These are phyloP conservation scores for Marsdenia floribunda DNA, from an alignment of 257 asterid species.

Conservation along the genomic window DNA sequence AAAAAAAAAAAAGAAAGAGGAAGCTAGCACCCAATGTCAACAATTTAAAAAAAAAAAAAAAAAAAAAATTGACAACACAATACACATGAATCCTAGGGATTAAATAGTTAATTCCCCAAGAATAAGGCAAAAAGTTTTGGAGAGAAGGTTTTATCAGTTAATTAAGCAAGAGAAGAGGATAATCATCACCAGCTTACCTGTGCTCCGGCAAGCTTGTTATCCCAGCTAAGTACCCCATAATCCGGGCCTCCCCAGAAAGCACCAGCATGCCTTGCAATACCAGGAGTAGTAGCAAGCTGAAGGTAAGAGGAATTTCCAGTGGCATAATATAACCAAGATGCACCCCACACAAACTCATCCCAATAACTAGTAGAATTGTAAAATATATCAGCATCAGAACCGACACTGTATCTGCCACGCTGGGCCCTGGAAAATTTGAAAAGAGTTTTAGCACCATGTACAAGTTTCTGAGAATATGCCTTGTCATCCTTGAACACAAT, in stretches of 20 bases:
- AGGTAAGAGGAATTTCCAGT: conserved; percentile 85
- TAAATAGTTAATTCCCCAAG: neutral
- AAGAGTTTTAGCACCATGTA: conserved; percentile 88
- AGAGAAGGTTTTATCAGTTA: neutral
- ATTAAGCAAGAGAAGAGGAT: neutral
- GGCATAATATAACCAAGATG: conserved; percentile 91
- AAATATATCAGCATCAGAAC: conserved; percentile 57
- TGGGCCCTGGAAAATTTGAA: conserved; percentile 72
- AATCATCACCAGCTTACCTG: conserved; percentile 47
- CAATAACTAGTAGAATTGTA: conserved; percentile 78
- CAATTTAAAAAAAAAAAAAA: too few species aligned
- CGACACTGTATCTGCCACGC: conserved; percentile 81
- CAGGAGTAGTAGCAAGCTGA: conserved; percentile 77
- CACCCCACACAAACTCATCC: conserved; percentile 94
- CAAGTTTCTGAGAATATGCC: conserved; percentile 85
- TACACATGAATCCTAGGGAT: neutral
- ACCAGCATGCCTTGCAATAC: conserved; percentile 81
- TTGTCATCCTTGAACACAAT: conserved; percentile 91
- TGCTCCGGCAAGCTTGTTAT: conserved; percentile 87
- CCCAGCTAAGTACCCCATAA: conserved; percentile 96
- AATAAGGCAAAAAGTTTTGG: neutral
- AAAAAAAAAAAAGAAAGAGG: too few species aligned
- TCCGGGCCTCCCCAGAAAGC: conserved; percentile 93
- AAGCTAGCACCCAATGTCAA: too few species aligned
- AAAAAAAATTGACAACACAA: neutral